These are phyloP conservation scores for Apiospora arundinis DNA, from an alignment of 2,329 filamentous ascomycete genomes.

Conservation along the genomic window DNA sequence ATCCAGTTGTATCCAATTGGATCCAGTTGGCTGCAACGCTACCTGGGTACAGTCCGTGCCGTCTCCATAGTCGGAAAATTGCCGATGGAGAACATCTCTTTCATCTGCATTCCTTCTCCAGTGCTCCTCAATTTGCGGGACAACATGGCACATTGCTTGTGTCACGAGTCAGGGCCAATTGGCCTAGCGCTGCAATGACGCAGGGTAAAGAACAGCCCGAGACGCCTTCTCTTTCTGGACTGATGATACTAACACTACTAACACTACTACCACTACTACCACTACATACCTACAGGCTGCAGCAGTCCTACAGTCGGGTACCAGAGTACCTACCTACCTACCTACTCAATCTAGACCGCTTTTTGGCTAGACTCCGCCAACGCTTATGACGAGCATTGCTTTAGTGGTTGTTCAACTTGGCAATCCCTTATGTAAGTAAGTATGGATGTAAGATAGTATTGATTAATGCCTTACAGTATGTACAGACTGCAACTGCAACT, in stretches of 20 bases:
- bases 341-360: slow-evolving; percentile 1
- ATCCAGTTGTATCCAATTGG: no score
- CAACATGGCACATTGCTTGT: neutral
- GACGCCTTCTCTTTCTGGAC: neutral
- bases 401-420: slow-evolving; percentile 9
- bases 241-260: no score
- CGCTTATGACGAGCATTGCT: slow-evolving; percentile 14
- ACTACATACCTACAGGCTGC: no score
- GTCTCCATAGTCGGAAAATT: slow-evolving; percentile 13
- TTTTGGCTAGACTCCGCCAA: slow-evolving; percentile 8
- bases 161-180: slow-evolving; percentile 1
- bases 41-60: neutral
- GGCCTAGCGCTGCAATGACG: slow-evolving; percentile 13
- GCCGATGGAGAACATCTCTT: slow-evolving; percentile 17
- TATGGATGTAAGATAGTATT: no score
- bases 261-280: no score
- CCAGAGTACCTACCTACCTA: no score
- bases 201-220: slow-evolving; percentile 4
- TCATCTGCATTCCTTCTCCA: slow-evolving; percentile 1
- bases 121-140: slow-evolving; percentile 9
- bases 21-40: neutral
- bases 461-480: neutral
- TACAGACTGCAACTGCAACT: no score
- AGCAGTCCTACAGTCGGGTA: no score
- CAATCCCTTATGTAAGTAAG: neutral